Percentiles rank a stretch among this genome's conserved stretches.
phyloP scores from a whole-genome alignment of 75 land plant genomes.

The Cupressus sempervirens region DNA sequence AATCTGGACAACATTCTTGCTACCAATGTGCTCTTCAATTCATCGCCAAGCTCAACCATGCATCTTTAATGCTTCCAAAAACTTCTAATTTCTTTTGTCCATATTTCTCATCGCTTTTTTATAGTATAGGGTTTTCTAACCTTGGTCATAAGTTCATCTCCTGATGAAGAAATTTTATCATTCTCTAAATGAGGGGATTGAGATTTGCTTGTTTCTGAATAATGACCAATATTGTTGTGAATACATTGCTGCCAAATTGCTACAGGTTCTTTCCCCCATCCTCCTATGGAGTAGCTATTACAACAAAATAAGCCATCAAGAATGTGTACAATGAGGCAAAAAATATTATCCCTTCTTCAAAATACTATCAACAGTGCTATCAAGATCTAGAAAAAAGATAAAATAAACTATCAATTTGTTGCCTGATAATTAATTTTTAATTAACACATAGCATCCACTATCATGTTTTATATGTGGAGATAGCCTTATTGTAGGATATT shows the following conservation, averaged over 20 bases:
- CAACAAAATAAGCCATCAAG: not conserved
- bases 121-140: constrained; percentile 76
- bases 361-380: not conserved
- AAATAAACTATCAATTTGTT: not conserved
- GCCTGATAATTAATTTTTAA: not conserved
- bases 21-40: too few relatives aligned
- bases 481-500: not conserved
- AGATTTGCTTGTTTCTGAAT: constrained; percentile 6
- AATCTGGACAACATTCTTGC: too few relatives aligned
- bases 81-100: constrained; percentile 72
- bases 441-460: not conserved
- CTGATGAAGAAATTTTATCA: constrained; percentile 10
- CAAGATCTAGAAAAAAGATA: not conserved
- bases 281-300: not conserved
- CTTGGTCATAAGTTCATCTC: constrained; percentile 10
- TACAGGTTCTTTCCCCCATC: not conserved
- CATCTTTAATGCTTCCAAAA: constrained; percentile 70
- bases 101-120: constrained; percentile 72
- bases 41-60: constrained; percentile 55
- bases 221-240: not conserved
- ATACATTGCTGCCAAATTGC: not conserved
- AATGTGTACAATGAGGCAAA: not conserved
- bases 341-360: not conserved
- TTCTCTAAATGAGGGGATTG: not conserved
- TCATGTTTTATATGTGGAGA: not conserved